Base-by-base conservation (phyloP, 306 rosid species). In the Mimosa pudica region DNA sequence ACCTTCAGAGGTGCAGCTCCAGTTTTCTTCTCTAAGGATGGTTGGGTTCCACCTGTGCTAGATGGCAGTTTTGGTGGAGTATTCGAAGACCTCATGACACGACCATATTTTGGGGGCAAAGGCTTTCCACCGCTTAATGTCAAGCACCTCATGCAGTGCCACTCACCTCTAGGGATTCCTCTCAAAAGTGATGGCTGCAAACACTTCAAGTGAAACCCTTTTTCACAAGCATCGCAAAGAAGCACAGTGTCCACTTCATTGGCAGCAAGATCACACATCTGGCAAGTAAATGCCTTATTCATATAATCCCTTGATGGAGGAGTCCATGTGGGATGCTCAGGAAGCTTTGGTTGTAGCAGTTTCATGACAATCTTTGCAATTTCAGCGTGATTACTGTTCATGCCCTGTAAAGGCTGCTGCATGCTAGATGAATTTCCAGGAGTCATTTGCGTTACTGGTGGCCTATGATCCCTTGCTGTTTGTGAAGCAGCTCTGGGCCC, bases 271-370 rank as follows among this genome's bases (percentile, higher is more conserved):
- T 89, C 91, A 82, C 99, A 95, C 80, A 71, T 61, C 74, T 95
- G 98, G 86, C 99, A 95, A 47, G 92, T 87, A 79, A 93, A 85
- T 69, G 94, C 88, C 89, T 95, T 95, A 62, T 83, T 95, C 98
- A 95, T 95, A 83, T 95, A 95, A 87, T 95, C 99, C 89, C 99
- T 93, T 65, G 99, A 95, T 1, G 99, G 99, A 85, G 97, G 99
- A 85, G 86, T 93, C 99, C 99, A 95, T 12, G 91, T 88, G 78
- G 98, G 99, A 81, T 84, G 90, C 54, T 87, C 91, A 3, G 98
- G 99, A 79, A 71, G 83, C 87, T 93, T 92, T 74, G 97, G 98
- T 65, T 85, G 94, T 74, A 95, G 80, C 68, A 95, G 65, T 82
- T 85, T 95, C 88, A 93, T 98, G 82, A 95, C 90, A 79, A 87